Conservation (phyloP, 768 basidiomycete genomes). For the Ephemerocybe angulata region DNA sequence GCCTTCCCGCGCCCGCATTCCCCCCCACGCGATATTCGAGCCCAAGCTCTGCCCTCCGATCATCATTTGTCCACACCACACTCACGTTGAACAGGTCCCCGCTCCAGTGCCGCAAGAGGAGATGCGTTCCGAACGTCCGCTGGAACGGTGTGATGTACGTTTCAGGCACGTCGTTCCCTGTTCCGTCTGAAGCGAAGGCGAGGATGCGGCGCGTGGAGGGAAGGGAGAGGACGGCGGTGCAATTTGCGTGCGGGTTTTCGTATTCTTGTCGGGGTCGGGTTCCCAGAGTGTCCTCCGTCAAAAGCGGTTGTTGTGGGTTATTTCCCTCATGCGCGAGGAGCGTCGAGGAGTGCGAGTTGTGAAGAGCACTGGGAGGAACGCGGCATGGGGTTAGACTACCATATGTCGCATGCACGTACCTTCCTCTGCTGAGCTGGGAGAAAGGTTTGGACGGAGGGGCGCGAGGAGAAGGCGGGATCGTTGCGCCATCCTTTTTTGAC, state of each 20-base stretch:
- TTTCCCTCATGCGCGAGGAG: not conserved
- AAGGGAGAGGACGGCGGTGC: not conserved
- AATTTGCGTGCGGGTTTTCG: not conserved
- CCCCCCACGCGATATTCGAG: not conserved
- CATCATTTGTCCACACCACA: conserved; percentile 34
- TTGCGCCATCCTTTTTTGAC: not conserved
- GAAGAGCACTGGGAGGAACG: conserved; percentile 16
- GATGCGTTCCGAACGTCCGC: conserved; percentile 33
- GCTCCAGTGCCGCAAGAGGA: conserved; percentile 34
- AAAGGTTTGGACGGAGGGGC: conserved; percentile 21
- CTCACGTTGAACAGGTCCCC: conserved; percentile 38
- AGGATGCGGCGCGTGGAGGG: not conserved
- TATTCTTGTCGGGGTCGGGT: not conserved
- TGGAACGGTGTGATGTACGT: conserved; percentile 34
- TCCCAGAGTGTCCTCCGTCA: not conserved
- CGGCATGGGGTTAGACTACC: conserved; percentile 32
- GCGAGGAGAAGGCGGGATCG: conserved; percentile 24
- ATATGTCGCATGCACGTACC: conserved; percentile 34
- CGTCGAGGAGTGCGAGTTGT: not conserved
- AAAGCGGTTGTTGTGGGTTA: not conserved
- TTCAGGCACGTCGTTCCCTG: conserved; percentile 1
- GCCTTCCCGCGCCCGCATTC: not conserved
- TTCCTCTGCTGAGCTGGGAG: conserved; percentile 19
- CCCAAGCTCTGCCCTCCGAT: conserved; percentile 22
- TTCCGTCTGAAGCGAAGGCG: not conserved